Evolutionary conservation across 2,329 filamentous ascomycete species (phyloP).

Genomic region (Plectosphaerella sp.): DNA sequence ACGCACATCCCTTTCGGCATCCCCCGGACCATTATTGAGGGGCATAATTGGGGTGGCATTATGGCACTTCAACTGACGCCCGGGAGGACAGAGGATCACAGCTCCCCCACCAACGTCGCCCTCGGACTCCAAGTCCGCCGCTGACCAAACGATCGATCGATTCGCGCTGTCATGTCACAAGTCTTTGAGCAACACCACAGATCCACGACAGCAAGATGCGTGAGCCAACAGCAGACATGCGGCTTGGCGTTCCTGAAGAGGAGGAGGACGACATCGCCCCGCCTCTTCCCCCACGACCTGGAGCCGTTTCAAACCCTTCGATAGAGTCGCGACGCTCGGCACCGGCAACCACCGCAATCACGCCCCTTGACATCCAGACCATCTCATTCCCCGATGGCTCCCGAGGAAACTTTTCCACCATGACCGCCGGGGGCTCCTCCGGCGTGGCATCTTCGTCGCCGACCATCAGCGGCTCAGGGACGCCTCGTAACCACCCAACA

Average conservation of each 20-base stretch:
- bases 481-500: slow-evolving; percentile 28
- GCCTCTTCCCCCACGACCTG: slow-evolving; percentile 50
- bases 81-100: not conserved
- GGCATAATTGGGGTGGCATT: not conserved
- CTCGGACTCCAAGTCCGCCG: not conserved
- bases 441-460: slow-evolving; percentile 6
- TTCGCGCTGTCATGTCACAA: not conserved
- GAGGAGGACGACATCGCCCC: slow-evolving; percentile 27
- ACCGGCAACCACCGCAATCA: slow-evolving; percentile 79
- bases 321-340: slow-evolving; percentile 38
- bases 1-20: too few relatives aligned
- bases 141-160: not conserved
- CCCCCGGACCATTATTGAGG: not conserved
- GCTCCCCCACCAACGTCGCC: not conserved
- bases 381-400: slow-evolving; percentile 68
- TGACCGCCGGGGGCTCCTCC: slow-evolving; percentile 27
- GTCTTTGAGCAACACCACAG: slow-evolving; percentile 20
- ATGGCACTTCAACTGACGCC: not conserved
- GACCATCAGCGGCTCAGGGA: slow-evolving; percentile 31
- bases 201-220: slow-evolving; percentile 17
- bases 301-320: slow-evolving; percentile 14
- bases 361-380: slow-evolving; percentile 74
- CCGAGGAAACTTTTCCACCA: slow-evolving; percentile 55
- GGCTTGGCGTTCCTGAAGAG: too few relatives aligned
- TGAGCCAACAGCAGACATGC: slow-evolving; percentile 28